Conservation (phyloP, 2,329 filamentous ascomycete species). For the Metarhizium album region DNA sequence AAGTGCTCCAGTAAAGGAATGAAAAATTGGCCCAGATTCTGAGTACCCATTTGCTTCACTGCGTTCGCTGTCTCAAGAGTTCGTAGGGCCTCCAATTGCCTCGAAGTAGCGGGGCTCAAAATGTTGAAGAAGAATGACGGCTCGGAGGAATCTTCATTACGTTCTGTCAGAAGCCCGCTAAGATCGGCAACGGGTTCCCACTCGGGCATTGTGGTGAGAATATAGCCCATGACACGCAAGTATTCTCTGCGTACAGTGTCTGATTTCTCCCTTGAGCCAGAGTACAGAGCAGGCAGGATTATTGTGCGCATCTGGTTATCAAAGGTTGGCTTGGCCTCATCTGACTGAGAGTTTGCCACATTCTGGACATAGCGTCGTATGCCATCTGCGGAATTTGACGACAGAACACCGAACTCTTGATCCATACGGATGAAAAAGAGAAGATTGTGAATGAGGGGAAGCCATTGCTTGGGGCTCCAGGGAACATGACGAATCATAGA, state of each 20-base stretch:
- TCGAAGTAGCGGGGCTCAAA: constrained; percentile 77
- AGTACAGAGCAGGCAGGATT: constrained; percentile 65
- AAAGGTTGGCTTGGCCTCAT: constrained; percentile 32
- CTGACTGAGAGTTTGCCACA: constrained; percentile 30
- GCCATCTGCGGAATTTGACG: constrained; percentile 68
- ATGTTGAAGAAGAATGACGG: constrained; percentile 86
- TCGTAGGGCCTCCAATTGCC: constrained; percentile 73
- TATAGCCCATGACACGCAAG: constrained; percentile 64
- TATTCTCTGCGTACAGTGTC: constrained; percentile 80
- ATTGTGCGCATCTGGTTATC: constrained; percentile 49
- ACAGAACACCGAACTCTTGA: constrained; percentile 78
- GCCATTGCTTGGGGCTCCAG: constrained; percentile 68
- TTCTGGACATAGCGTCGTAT: constrained; percentile 69
- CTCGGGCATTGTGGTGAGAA: constrained; percentile 59
- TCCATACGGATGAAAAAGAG: constrained; percentile 77
- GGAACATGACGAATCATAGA: constrained; percentile 48
- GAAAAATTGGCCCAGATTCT: constrained; percentile 77
- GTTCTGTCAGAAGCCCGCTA: constrained; percentile 49
- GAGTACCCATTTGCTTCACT: constrained; percentile 55
- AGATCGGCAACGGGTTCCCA: constrained; percentile 69
- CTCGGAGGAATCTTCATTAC: constrained; percentile 53
- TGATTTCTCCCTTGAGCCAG: constrained; percentile 65
- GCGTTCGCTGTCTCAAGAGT: constrained; percentile 60
- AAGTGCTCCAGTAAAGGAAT: constrained; percentile 91
- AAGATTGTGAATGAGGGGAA: constrained; percentile 79